A percentile compares a stretch with the other conserved stretches of the same genome.
These are phyloP conservation scores for Artomyces pyxidatus DNA, from an alignment of 768 basidiomycete species.

Conservation along the genomic window DNA sequence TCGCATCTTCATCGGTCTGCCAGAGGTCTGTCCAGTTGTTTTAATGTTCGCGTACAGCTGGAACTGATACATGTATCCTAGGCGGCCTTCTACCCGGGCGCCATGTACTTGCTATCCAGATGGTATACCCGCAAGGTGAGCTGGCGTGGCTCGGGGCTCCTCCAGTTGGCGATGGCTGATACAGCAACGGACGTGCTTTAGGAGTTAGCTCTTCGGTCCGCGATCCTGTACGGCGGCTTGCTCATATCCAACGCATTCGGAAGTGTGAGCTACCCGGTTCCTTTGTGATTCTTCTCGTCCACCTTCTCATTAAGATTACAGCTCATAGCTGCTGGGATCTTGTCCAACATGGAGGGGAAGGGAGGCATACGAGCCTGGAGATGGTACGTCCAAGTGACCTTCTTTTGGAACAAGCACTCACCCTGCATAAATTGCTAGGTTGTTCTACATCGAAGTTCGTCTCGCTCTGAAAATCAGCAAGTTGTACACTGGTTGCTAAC, in stretches of 20 bases:
- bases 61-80: no score
- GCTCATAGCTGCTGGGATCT: conserved; percentile 68
- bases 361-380: conserved; percentile 64
- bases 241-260: conserved; percentile 64
- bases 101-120: conserved; percentile 29
- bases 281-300: not conserved
- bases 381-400: conserved; percentile 32
- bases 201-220: conserved; percentile 61
- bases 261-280: conserved; percentile 31
- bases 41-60: no score
- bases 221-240: conserved; percentile 50
- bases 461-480: no score
- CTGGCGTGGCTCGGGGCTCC: no score
- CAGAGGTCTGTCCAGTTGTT: conserved; percentile 34
- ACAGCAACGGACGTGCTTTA: no score
- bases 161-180: no score
- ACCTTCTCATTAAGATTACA: no score
- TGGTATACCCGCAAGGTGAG: conserved; percentile 31
- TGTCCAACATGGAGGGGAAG: conserved; percentile 59
- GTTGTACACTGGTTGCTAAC: no score
- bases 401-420: not conserved
- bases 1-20: conserved; percentile 54
- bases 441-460: conserved; percentile 73
- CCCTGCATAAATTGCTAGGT: conserved; percentile 39
- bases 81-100: conserved; percentile 61